Base-by-base conservation (phyloP, 352 stramenopile genomes). In the Globisporangium lucens region DNA sequence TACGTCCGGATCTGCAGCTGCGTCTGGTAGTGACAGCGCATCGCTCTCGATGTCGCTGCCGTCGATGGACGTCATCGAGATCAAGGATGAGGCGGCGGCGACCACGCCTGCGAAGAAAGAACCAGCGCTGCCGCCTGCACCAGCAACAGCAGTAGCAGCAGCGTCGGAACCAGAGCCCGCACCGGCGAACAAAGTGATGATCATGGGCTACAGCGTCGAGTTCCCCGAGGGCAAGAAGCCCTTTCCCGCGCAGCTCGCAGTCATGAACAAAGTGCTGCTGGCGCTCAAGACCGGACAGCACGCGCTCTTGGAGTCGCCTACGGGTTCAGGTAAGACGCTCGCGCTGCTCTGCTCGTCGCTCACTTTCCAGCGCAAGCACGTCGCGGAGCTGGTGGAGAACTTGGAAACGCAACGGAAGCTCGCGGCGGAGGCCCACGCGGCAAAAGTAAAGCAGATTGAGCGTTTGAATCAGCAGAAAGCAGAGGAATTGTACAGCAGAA, bases 241-340 rank as follows among this genome's bases (percentile, higher is more conserved):
- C 61, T 96, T 96, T 66, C 87, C 89, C 3, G 85, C 89, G 49
- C 89, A 96, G 66, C 69, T 96, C 33, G 87, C 85, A 1, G 87
- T 96, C 43, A 96, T 96, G 89, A 94, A 80, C 74, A 94, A 94
- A 56, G 86, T 94, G 62, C 65, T 96, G 43, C 66, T 83, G 41
- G 88, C 89, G 53, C 77, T 96, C 49, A 94, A 95, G 68, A 89
- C 73, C 35, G 47, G 78, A 10, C 83, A 95, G 63, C 90, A 96
- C 62, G 89, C 89, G 55, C 73, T 96, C 59, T 72, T 96, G 27
- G 89, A 96, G 73, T 94, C 85, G 13, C 89, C 88, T 0, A 96
- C 89, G 7, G 88, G 89, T 3, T 91, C 82, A 0, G 89, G 89
- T 51, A 96, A 96, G 75, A 96, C 88, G 22, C 74, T 96, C 57